Evolutionary conservation across 495 filamentous ascomycete species (phyloP).

Genomic region (Opeltia flavorubescens): DNA sequence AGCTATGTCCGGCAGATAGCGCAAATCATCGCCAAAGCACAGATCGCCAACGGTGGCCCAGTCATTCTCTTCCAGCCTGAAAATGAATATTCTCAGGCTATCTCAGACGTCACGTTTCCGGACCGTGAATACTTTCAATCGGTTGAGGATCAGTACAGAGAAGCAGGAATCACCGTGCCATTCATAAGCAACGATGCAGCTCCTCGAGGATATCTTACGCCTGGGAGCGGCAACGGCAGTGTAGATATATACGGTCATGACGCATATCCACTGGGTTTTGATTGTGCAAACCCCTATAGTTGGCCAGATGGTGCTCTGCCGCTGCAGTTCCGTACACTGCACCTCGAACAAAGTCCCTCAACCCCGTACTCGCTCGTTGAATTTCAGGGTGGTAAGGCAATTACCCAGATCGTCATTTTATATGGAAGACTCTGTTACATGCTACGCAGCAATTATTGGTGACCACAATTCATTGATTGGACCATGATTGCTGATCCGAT

Average conservation of each 20-base stretch:
- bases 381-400: constrained; percentile 71
- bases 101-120: constrained; percentile 31
- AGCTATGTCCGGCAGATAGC: constrained; percentile 31
- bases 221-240: constrained; percentile 45
- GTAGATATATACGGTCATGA: constrained; percentile 74
- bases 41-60: constrained; percentile 68
- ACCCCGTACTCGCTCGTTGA: constrained; percentile 58
- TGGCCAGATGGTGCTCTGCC: constrained; percentile 36
- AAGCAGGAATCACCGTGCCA: constrained; percentile 58
- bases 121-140: constrained; percentile 54
- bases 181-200: constrained; percentile 63
- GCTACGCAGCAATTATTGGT: no score
- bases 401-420: no score
- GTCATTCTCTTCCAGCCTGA: constrained; percentile 68
- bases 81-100: constrained; percentile 53
- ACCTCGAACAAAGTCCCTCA: constrained; percentile 43
- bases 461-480: no score
- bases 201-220: constrained; percentile 45
- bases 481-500: no score
- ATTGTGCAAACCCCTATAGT: constrained; percentile 37
- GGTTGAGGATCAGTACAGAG: constrained; percentile 50
- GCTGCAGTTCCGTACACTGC: constrained; percentile 30
- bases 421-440: no score
- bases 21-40: constrained; percentile 51
- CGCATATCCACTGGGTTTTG: constrained; percentile 53